Percentiles rank a stretch among this genome's conserved stretches.
Conservation (phyloP, 768 basidiomycete species). For the Leccinum imitatum region DNA sequence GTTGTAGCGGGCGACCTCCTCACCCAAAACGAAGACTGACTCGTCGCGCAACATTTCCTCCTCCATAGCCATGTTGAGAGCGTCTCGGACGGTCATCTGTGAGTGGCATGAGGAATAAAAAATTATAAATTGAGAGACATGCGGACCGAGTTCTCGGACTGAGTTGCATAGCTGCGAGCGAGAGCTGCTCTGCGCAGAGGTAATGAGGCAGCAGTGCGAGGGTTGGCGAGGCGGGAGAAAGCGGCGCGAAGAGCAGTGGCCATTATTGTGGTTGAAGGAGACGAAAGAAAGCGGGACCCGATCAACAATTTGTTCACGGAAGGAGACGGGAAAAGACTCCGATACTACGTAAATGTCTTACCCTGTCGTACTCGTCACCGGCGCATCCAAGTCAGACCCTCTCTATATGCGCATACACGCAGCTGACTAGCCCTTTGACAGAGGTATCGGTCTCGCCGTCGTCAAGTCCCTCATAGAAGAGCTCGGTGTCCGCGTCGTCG, state of each 20-base stretch:
- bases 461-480: slow-evolving; percentile 61
- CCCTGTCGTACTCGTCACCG: slow-evolving; percentile 77
- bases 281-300: slow-evolving; percentile 9
- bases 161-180: slow-evolving; percentile 65
- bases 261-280: slow-evolving; percentile 50
- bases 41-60: slow-evolving; percentile 99
- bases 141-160: slow-evolving; percentile 50
- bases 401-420: neutral
- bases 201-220: slow-evolving; percentile 44
- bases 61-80: slow-evolving; percentile 97
- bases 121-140: slow-evolving; percentile 19
- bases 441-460: slow-evolving; percentile 81
- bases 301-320: slow-evolving; percentile 20
- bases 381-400: slow-evolving; percentile 67
- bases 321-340: slow-evolving; percentile 21
- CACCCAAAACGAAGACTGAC: slow-evolving; percentile 91
- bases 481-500: slow-evolving; percentile 68
- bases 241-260: slow-evolving; percentile 50
- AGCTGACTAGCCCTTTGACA: slow-evolving; percentile 22
- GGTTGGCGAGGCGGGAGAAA: slow-evolving; percentile 58
- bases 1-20: slow-evolving; percentile 98
- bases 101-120: slow-evolving; percentile 15
- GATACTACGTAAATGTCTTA: slow-evolving; percentile 27
- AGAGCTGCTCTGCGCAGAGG: slow-evolving; percentile 43
- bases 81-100: slow-evolving; percentile 98